Evolutionary conservation across 371 early-diverging fungal genomes (phyloP).

Genomic region (Chytridium lagenaria): DNA sequence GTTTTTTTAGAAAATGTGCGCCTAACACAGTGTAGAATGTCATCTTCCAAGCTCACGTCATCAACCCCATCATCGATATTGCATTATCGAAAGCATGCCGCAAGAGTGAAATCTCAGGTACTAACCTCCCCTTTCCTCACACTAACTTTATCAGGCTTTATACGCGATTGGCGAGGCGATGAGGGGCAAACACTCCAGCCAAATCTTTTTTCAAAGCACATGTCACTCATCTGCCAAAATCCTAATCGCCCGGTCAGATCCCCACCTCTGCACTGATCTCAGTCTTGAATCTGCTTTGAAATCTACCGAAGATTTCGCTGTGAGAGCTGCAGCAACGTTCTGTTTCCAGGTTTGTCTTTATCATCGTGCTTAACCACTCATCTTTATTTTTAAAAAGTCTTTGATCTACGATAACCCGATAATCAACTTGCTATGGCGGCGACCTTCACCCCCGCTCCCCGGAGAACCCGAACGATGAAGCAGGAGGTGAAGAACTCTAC

Average conservation of each 20-base stretch:
- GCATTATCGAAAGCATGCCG: constrained; percentile 54
- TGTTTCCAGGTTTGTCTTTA: constrained; percentile 62
- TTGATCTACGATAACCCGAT: constrained; percentile 82
- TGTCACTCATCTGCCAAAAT: constrained; percentile 28
- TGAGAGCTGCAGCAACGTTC: constrained; percentile 78
- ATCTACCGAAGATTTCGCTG: constrained; percentile 39
- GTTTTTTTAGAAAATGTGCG: background rate
- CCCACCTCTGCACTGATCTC: constrained; percentile 44
- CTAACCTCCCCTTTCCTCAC: no score
- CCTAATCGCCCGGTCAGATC: constrained; percentile 12
- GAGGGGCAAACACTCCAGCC: constrained; percentile 74
- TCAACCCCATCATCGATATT: constrained; percentile 59
- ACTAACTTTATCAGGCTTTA: constrained; percentile 60
- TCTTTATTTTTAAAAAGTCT: constrained; percentile 53
- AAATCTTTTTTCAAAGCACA: constrained; percentile 69
- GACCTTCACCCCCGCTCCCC: constrained; percentile 83
- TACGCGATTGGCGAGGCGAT: constrained; percentile 85
- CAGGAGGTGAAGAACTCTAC: constrained; percentile 43
- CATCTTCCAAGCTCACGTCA: constrained; percentile 73
- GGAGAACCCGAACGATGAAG: constrained; percentile 61
- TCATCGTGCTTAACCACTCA: background rate
- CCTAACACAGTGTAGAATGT: constrained; percentile 54
- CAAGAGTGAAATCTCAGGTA: constrained; percentile 61
- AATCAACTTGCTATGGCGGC: constrained; percentile 85
- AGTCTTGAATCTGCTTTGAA: constrained; percentile 39